Evolutionary conservation across 2,329 filamentous ascomycete species (phyloP), one percentile per base, ranked within the genome.

Genomic region (Leptographium procerum): DNA sequence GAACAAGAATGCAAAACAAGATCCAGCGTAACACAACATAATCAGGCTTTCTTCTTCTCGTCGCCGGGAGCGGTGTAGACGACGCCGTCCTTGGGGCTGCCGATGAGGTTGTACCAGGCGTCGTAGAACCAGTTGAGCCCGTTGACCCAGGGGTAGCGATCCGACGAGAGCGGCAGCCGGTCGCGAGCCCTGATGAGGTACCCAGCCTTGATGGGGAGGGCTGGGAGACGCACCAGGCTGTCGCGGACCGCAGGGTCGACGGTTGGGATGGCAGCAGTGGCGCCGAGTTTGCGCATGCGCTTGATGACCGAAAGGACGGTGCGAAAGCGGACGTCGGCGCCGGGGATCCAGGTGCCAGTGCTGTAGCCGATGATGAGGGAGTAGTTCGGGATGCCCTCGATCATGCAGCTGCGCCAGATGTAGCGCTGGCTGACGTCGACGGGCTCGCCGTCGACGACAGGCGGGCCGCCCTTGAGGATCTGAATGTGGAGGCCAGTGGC

Each of bases 381-480:
- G 8, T 82, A 60, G 65, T 87, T 87, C 1, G 84, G 85, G 2
- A 87, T 69, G 52, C 80, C 80, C 61, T 85, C 75, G 1, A 87
- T 66, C 83, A 87, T 85, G 52, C 75, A 70, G 8, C 76, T 72
- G 64, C 80, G 80, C 84, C 84, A 87, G 1, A 79, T 67, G 63
- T 76, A 80, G 55, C 76, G 77, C 1, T 74, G 69, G 0, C 71
- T 62, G 28, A 77, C 63, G 13, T 76, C 65, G 47, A 82, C 62
- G 0, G 68, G 65, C 22, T 71, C 62, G 7, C 76, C 77, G 61
- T 87, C 81, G 8, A 86, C 69, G 1, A 66, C 65, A 14, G 86
- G 63, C 2, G 71, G 66, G 34, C 81, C 76, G 24, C 74, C 73
- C 28, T 83, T 83, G 1, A 77, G 79, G 43, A 87, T 72, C 11